phyloP scores from a whole-genome alignment of 495 filamentous ascomycete genomes.

The Talaromyces ruber region DNA sequence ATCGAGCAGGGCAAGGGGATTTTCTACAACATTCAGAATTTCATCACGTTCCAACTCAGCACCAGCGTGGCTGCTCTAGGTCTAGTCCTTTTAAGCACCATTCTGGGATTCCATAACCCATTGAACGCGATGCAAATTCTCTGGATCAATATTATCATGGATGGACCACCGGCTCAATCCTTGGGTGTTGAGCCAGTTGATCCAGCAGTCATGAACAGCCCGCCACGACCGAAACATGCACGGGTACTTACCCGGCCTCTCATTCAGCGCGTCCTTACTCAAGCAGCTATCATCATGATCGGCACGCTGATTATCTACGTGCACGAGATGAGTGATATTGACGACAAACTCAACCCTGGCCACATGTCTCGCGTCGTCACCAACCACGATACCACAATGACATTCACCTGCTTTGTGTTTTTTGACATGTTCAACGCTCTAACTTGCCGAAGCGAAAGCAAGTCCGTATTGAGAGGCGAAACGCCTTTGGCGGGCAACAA shows the following conservation, averaged over 20 bases:
- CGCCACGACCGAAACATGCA: constrained; percentile 74
- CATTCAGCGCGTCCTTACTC: constrained; percentile 77
- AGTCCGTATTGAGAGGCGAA: constrained; percentile 81
- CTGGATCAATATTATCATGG: constrained; percentile 99
- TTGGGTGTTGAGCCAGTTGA: constrained; percentile 94
- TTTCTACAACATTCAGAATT: constrained; percentile 99
- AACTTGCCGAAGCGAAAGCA: constrained; percentile 83
- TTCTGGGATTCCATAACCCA: constrained; percentile 85
- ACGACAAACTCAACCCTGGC: constrained; percentile 21
- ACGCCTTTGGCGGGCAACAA: constrained; percentile 73
- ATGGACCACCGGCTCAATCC: constrained; percentile 94
- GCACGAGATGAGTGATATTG: constrained; percentile 73
- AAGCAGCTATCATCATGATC: constrained; percentile 78
- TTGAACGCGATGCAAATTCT: constrained; percentile 99
- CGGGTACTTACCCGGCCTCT: constrained; percentile 79
- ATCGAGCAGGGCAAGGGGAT: constrained; percentile 99
- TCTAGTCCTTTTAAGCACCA: constrained; percentile 84
- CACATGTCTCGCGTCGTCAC: constrained; percentile 56
- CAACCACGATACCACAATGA: constrained; percentile 96
- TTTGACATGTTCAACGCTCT: constrained; percentile 99
- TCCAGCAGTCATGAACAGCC: constrained; percentile 85
- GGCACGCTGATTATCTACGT: constrained; percentile 88
- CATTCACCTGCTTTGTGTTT: constrained; percentile 95
- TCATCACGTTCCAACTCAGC: constrained; percentile 96
- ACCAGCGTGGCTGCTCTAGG: constrained; percentile 91